phyloP scores from a whole-genome alignment of 176 grass and related monocot species.

The Aegilops umbellulata region DNA sequence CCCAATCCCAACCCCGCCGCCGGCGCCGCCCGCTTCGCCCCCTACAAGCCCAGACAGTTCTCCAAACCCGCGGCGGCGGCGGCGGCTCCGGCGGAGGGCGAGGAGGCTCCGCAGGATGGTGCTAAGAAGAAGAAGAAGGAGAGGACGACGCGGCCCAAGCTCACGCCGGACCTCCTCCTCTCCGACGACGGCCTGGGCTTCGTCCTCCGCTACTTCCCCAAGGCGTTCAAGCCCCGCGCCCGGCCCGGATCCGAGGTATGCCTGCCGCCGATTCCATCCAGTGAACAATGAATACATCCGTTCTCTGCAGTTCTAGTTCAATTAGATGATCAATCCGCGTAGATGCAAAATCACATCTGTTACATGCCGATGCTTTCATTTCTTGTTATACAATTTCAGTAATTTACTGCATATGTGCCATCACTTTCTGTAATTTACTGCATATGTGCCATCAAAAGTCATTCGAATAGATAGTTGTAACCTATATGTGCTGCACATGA shows the following conservation, averaged over 20 bases:
- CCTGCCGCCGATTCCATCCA: background rate
- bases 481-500: background rate
- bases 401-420: background rate
- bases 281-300: background rate
- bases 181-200: conserved; percentile 80
- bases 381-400: background rate
- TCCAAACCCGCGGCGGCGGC: background rate
- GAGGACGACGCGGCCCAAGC: conserved; percentile 58
- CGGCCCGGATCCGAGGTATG: conserved; percentile 65
- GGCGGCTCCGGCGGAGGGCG: background rate
- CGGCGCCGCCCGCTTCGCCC: background rate
- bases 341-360: background rate
- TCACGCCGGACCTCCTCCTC: conserved; percentile 72
- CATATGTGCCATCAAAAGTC: background rate
- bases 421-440: background rate
- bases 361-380: background rate
- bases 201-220: conserved; percentile 75
- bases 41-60: background rate
- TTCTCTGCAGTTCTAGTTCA: background rate
- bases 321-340: background rate
- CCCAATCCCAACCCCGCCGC: background rate
- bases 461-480: background rate
- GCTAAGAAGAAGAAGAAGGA: conserved; percentile 44
- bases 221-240: conserved; percentile 61
- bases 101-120: background rate